Evolutionary conservation across 768 basidiomycete genomes (phyloP), one percentile per base, ranked within the genome.

Genomic region (Pholiota conissans): DNA sequence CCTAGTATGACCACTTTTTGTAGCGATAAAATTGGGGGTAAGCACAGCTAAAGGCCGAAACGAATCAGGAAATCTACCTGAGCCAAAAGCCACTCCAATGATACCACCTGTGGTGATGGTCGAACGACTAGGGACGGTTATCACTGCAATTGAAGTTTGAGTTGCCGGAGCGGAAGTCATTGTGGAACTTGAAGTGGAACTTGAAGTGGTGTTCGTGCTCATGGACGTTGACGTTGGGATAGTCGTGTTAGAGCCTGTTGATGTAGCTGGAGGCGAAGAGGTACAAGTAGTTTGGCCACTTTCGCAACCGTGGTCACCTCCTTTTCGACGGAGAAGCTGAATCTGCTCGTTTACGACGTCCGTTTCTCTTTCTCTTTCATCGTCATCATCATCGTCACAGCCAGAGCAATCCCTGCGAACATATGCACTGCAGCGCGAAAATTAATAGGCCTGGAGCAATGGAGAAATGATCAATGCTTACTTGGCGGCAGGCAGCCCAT

Each of bases 1-100:
- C 60, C 63, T 24, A 57, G 13, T 39, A 67, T 53, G 30, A 69
- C 55, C n/a, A 66, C 70, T 68, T 47, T 10, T 26, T 47, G 32
- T 2, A 57, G 22, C 28, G 40, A 35, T 55, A 20, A 24, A 13
- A 45, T 45, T 13, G 30, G 13, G 30, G 30, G 30, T 45, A 24
- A 45, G 42, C 11, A 20, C 5, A 10, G 22, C 9, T 2, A 9
- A 4, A 18, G 22, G 42, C 6, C 20, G n/a, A 18, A 20, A 22
- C 9, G 22, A 45, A 8, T 10, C 2, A 39, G 14, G 14, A 40
- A 16, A 55, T 60, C 18, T 49, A 67, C 65, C 32, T 45, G 60
- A 59, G 22, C 65, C 65, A 22, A 67, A 35, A 7, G 56, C 60
- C 14, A 56, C 58, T 20, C 47, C 52, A 5, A 59, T 29, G 22